These are phyloP conservation scores for Macrolepiota fuliginosa DNA, from an alignment of 768 basidiomycete species.

Conservation along the genomic window DNA sequence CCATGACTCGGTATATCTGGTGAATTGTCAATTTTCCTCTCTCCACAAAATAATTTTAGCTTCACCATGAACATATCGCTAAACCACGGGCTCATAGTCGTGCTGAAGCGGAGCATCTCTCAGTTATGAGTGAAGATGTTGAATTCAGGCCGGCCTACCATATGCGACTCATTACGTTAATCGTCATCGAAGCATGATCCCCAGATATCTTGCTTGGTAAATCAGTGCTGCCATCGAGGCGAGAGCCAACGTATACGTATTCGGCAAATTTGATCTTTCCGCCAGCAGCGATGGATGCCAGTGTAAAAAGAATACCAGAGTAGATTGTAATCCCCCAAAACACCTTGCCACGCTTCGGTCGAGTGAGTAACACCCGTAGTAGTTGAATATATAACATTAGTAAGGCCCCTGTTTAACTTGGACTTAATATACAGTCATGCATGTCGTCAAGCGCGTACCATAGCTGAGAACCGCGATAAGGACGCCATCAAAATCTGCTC, in stretches of 20 bases:
- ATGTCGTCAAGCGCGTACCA: slow-evolving; percentile 21
- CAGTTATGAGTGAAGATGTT: neutral
- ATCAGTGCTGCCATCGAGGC: slow-evolving; percentile 11
- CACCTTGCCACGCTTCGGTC: slow-evolving; percentile 31
- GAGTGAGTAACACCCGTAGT: slow-evolving; percentile 29
- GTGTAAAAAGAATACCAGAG: slow-evolving; percentile 27
- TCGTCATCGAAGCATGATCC: slow-evolving; percentile 18
- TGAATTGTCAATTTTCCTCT: neutral
- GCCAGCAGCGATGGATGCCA: slow-evolving; percentile 28
- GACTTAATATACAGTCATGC: neutral
- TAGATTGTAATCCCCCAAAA: slow-evolving; percentile 35
- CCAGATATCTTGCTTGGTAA: slow-evolving; percentile 15
- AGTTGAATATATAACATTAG: slow-evolving; percentile 39
- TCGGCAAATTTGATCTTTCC: slow-evolving; percentile 31
- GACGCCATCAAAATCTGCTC: slow-evolving; percentile 32
- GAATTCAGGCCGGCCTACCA: slow-evolving; percentile 22
- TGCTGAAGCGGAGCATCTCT: slow-evolving; percentile 16
- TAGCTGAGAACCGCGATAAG: slow-evolving; percentile 31
- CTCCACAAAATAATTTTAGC: neutral
- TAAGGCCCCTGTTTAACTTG: slow-evolving; percentile 28
- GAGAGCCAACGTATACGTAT: slow-evolving; percentile 22
- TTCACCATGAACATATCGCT: slow-evolving; percentile 35
- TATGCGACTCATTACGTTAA: slow-evolving; percentile 29
- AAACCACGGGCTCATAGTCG: slow-evolving; percentile 30
- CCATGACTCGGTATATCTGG: slow-evolving; percentile 32